A percentile compares a stretch with the other conserved stretches of the same genome.
These are phyloP conservation scores for Polyplosphaeria fusca DNA, from an alignment of 495 filamentous ascomycete genomes.

Conservation along the genomic window DNA sequence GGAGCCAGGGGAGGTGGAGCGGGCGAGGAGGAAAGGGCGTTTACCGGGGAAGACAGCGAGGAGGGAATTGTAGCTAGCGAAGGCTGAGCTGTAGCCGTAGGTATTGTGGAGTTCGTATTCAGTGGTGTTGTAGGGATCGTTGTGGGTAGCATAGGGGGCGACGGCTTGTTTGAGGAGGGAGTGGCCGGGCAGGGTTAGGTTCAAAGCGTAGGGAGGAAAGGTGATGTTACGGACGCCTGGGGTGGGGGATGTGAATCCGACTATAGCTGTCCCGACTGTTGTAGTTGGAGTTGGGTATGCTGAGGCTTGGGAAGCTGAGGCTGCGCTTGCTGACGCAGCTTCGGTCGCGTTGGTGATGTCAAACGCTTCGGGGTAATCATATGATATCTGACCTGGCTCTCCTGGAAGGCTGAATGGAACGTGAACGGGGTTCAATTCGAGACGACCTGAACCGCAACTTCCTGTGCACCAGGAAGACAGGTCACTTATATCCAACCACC, in stretches of 20 bases:
- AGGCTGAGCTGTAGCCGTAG: conserved; percentile 22
- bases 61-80: conserved; percentile 29
- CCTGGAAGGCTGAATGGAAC: conserved; percentile 24
- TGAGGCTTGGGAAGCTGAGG: conserved; percentile 15
- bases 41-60: conserved; percentile 8
- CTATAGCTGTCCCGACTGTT: conserved; percentile 13
- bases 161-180: conserved; percentile 27
- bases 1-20: conserved; percentile 23
- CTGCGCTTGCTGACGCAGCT: conserved; percentile 22
- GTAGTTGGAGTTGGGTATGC: conserved; percentile 8
- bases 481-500: conserved; percentile 30
- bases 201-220: conserved; percentile 32
- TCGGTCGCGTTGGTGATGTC: conserved; percentile 30
- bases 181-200: conserved; percentile 27
- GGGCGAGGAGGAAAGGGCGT: conserved; percentile 26
- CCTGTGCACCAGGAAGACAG: conserved; percentile 27
- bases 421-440: conserved; percentile 24
- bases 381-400: conserved; percentile 21
- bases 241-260: conserved; percentile 20
- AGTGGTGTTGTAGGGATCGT: conserved; percentile 28
- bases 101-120: conserved; percentile 33
- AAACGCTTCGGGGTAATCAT: conserved; percentile 26
- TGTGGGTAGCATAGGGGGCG: conserved; percentile 29
- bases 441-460: conserved; percentile 15
- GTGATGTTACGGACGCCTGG: conserved; percentile 26